Conservation (phyloP, 352 stramenopile species). For the Phytophthora pistaciae region DNA sequence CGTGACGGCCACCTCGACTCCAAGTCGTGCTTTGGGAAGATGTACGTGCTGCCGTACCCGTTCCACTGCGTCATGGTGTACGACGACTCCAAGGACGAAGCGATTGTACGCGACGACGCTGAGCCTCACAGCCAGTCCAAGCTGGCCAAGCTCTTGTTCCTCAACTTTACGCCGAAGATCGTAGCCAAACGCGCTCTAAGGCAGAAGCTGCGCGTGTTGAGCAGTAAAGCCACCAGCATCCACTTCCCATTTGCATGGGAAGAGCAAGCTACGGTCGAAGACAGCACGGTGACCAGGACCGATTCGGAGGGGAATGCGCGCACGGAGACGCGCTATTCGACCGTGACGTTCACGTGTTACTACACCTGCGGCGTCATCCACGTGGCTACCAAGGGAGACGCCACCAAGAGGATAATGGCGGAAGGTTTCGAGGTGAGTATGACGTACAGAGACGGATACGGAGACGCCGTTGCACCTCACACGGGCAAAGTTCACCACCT, state of each 20-base stretch:
- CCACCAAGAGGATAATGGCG: background rate
- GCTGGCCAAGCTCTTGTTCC: background rate
- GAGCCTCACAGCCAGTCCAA: background rate
- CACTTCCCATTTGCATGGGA: background rate
- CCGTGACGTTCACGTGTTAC: background rate
- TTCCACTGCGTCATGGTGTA: slow-evolving; percentile 2
- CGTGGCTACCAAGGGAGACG: background rate
- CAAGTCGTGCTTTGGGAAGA: background rate
- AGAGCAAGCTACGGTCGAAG: background rate
- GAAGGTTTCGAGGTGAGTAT: background rate
- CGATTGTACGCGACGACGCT: background rate
- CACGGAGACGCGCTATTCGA: background rate
- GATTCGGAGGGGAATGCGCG: background rate
- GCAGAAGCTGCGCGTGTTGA: background rate
- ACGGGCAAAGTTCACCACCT: slow-evolving; percentile 1
- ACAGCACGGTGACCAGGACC: background rate
- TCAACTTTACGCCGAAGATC: background rate
- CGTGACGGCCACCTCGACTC: background rate
- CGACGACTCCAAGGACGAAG: background rate
- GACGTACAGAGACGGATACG: background rate
- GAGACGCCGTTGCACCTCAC: background rate
- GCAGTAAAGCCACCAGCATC: background rate
- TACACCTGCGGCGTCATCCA: background rate
- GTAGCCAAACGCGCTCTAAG: background rate
- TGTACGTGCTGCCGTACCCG: background rate